These are phyloP conservation scores for Physaria fendleri DNA, from an alignment of 345 rosid genomes.

Conservation along the genomic window DNA sequence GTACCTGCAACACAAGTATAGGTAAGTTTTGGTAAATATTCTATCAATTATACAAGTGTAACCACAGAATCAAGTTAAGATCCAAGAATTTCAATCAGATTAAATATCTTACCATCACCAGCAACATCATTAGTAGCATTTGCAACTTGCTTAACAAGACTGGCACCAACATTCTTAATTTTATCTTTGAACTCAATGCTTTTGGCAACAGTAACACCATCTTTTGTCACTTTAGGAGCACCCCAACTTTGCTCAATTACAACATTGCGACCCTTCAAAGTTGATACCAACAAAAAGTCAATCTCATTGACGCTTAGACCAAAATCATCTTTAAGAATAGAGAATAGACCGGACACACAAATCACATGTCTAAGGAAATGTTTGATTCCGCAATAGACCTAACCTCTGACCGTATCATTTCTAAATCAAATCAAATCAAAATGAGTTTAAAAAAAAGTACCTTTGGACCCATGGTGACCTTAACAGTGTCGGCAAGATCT, in stretches of 20 bases:
- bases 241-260: slow-evolving; percentile 94
- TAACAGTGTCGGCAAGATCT: slow-evolving; percentile 62
- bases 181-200: slow-evolving; percentile 89
- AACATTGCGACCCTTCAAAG: slow-evolving; percentile 75
- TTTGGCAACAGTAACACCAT: slow-evolving; percentile 97
- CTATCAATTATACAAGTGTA: neutral
- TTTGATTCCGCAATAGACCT: neutral
- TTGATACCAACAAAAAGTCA: neutral
- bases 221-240: slow-evolving; percentile 95
- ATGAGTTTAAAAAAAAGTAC: slow-evolving; percentile 8
- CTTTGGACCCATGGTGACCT: slow-evolving; percentile 76
- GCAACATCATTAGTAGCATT: slow-evolving; percentile 96
- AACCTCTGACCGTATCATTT: neutral
- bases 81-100: neutral
- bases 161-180: slow-evolving; percentile 90
- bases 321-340: neutral
- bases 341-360: neutral
- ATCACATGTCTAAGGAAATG: neutral
- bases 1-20: neutral
- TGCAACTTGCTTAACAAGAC: slow-evolving; percentile 99
- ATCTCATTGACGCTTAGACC: neutral
- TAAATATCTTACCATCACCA: slow-evolving; percentile 64
- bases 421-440: neutral
- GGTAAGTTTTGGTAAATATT: neutral
- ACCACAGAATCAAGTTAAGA: neutral